phyloP scores from a whole-genome alignment of 2,329 filamentous ascomycete genomes.

The Fusarium metavorans region DNA sequence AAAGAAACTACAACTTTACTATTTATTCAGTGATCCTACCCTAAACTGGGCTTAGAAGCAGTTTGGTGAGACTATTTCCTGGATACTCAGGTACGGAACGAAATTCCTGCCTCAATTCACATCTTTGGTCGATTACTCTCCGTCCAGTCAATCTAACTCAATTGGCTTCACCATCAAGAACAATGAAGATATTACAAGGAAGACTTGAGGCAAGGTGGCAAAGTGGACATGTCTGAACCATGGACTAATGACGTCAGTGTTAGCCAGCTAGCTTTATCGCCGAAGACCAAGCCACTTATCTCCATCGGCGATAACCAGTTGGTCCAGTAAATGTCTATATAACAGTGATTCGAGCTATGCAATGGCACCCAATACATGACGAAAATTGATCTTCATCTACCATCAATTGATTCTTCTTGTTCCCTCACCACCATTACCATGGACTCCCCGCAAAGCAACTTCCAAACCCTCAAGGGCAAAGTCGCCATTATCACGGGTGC shows the following conservation, averaged over 20 bases:
- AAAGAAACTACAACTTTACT: neutral
- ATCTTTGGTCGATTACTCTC: neutral
- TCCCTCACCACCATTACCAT: neutral
- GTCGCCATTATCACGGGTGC: slow-evolving; percentile 28
- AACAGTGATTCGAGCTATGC: neutral
- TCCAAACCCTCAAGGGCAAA: slow-evolving; percentile 27
- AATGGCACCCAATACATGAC: neutral
- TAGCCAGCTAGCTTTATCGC: neutral
- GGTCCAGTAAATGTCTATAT: neutral
- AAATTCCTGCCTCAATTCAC: neutral
- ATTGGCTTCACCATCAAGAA: neutral
- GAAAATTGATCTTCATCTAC: neutral
- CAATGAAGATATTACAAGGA: neutral
- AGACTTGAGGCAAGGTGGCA: neutral
- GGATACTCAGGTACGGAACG: neutral
- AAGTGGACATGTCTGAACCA: neutral
- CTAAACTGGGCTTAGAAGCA: neutral
- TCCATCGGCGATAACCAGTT: neutral
- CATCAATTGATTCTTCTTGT: neutral
- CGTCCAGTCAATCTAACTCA: neutral
- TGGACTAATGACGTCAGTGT: neutral
- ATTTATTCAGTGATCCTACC: neutral
- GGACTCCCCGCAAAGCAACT: slow-evolving; percentile 2
- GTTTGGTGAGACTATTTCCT: neutral
- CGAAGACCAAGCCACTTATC: neutral